Evolutionary conservation across 2,329 filamentous ascomycete genomes (phyloP), one percentile per base, ranked within the genome.

Genomic region (Exophiala sp.): DNA sequence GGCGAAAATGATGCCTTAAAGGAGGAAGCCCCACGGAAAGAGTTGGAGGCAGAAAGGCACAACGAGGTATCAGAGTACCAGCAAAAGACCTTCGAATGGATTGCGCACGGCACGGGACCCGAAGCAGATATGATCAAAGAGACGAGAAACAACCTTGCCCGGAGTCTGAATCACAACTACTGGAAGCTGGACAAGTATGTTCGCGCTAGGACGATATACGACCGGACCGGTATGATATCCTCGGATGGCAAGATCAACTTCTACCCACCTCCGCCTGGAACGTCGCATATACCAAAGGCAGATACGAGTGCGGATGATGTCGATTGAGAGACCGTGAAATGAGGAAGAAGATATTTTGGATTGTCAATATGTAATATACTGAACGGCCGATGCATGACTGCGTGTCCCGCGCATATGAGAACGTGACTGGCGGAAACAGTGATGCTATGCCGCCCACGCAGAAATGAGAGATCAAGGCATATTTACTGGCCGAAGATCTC

Each of bases 151-250:
- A 72, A 75, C 2, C 65, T 94, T 24, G 85, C 88, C 2, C 78
- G 78, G 47, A 73, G 81, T 58, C 67, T 97, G 63, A 79, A 79
- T 57, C 77, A 80, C 44, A 88, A 88, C 63, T 99, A 97, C 74
- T 99, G 94, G 92, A 78, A 80, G 36, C 71, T 96, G 48, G 94
- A 99, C 72, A 90, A 90, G 0, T 95, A 92, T 69, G 69, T 97
- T 29, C 79, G 94, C 36, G 89, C 91, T 10, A 80, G 86, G 65
- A 88, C 85, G n/a, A 72, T 89, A 57, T 96, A 96, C 64, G 94
- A 99, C 69, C 82, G 94, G 56, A 80, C 79, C 10, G 89, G 91
- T 1, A 75, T 94, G 56, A 78, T 97, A 42, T 74, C 81, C 55
- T 72, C 77, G 1, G 83, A 77, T 9, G 91, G 91, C 1, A 79